Conservation (phyloP, 2,329 filamentous ascomycete genomes). For the Ophiostoma ulmi region DNA sequence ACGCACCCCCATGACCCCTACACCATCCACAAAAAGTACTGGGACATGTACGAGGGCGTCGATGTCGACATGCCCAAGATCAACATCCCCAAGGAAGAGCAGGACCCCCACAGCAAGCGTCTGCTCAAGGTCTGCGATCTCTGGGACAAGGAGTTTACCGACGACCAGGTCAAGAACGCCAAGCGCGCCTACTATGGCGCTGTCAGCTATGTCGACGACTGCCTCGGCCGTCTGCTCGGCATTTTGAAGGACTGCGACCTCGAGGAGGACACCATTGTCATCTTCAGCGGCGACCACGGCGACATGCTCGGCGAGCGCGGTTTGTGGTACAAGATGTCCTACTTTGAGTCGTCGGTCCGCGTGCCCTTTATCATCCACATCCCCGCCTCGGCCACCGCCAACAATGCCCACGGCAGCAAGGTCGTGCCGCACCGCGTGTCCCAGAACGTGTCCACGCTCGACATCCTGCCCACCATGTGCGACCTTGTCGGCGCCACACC, state of each 20-base stretch:
- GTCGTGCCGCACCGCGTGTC: slow-evolving; percentile 67
- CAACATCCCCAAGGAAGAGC: slow-evolving; percentile 70
- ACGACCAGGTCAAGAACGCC: slow-evolving; percentile 80
- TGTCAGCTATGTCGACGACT: slow-evolving; percentile 90
- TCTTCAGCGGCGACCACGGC: slow-evolving; percentile 90
- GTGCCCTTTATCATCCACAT: slow-evolving; percentile 83
- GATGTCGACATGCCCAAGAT: slow-evolving; percentile 81
- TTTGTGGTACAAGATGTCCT: slow-evolving; percentile 91
- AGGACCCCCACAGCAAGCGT: slow-evolving; percentile 82
- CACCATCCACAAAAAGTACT: slow-evolving; percentile 88
- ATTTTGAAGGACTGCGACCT: slow-evolving; percentile 75
- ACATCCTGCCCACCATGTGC: slow-evolving; percentile 82
- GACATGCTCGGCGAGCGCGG: slow-evolving; percentile 93
- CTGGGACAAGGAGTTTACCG: slow-evolving; percentile 75
- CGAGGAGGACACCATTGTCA: slow-evolving; percentile 79
- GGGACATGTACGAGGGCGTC: slow-evolving; percentile 84
- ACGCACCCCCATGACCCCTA: slow-evolving; percentile 95
- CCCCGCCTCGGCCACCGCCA: slow-evolving; percentile 46
- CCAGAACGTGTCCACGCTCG: slow-evolving; percentile 84
- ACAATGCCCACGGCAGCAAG: slow-evolving; percentile 28
- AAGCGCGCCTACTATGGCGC: slow-evolving; percentile 88
- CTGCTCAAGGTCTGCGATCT: slow-evolving; percentile 82
- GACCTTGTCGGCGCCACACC: slow-evolving; percentile 72
- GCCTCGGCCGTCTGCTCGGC: slow-evolving; percentile 74
- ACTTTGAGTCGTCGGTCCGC: slow-evolving; percentile 85